A percentile compares a stretch with the other conserved stretches of the same genome.
Evolutionary conservation across 2,329 filamentous ascomycete species (phyloP).

Genomic region (Boeremia lycopersici): DNA sequence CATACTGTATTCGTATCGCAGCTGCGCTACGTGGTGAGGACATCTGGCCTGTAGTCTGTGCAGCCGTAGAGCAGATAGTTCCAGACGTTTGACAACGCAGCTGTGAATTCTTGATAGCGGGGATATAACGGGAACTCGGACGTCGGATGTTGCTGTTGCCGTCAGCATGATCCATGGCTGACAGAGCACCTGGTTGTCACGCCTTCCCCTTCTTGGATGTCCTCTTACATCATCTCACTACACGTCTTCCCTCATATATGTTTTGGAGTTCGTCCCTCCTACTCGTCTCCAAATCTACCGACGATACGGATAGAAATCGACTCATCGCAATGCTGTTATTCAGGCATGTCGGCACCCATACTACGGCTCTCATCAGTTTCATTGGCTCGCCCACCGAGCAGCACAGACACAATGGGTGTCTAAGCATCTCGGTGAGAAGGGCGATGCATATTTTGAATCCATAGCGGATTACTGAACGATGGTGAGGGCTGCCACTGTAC

Average conservation of each 20-base stretch:
- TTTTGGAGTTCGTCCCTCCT: background rate
- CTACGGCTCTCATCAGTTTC: background rate
- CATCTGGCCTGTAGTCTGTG: too few relatives aligned
- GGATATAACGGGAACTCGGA: background rate
- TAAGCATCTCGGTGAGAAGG: background rate
- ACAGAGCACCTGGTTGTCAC: slow-evolving; percentile 4
- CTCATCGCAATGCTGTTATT: background rate
- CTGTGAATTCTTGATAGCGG: too few relatives aligned
- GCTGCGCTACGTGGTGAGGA: too few relatives aligned
- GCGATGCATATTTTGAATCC: background rate
- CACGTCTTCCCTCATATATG: background rate
- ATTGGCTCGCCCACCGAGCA: background rate
- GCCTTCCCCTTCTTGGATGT: background rate
- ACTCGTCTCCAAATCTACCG: background rate
- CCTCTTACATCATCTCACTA: background rate
- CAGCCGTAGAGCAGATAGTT: too few relatives aligned
- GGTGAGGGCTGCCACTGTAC: too few relatives aligned
- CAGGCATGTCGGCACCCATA: background rate
- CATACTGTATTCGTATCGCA: too few relatives aligned
- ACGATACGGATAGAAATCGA: background rate
- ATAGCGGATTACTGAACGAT: too few relatives aligned
- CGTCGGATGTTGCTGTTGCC: too few relatives aligned
- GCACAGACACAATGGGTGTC: background rate
- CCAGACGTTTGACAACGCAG: too few relatives aligned
- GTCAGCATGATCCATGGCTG: too few relatives aligned